Evolutionary conservation across 306 rosid genomes (phyloP).

Genomic region (Argentina anserina): DNA sequence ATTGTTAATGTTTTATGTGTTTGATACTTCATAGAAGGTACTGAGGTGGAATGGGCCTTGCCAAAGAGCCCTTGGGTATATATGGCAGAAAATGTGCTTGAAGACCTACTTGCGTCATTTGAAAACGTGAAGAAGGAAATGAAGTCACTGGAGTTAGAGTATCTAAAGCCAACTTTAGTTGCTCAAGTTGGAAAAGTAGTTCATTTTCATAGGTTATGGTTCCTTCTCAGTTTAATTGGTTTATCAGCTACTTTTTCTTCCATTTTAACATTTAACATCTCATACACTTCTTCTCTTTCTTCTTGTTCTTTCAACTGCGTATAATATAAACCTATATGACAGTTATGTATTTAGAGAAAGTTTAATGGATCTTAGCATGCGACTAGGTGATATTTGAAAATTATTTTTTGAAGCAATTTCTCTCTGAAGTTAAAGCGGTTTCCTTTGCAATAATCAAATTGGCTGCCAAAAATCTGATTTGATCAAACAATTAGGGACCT

Average conservation of each 20-base stretch:
- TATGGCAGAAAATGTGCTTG: conserved; percentile 31
- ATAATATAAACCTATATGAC: not conserved
- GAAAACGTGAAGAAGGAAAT: conserved; percentile 24
- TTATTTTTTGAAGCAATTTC: not conserved
- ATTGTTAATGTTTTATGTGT: not conserved
- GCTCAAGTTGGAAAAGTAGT: conserved; percentile 47
- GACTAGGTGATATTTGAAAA: not conserved
- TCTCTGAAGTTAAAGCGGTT: not conserved
- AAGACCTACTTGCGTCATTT: conserved; percentile 27
- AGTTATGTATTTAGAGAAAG: not conserved
- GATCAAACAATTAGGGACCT: not conserved
- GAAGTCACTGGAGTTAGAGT: conserved; percentile 6
- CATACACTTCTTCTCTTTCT: not conserved
- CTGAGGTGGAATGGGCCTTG: conserved; percentile 10
- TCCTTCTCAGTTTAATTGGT: not conserved
- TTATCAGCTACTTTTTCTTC: not conserved
- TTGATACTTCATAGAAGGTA: conserved; percentile 3
- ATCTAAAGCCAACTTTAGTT: conserved; percentile 25
- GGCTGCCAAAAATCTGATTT: not conserved
- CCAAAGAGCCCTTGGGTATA: conserved; percentile 24
- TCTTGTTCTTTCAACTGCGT: not conserved
- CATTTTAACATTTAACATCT: not conserved
- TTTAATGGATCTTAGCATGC: no score
- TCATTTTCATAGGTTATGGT: conserved; percentile 36
- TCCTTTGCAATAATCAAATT: not conserved